A percentile compares a stretch with the other conserved stretches of the same genome.
Evolutionary conservation across 768 basidiomycete genomes (phyloP).

Genomic region (Cystofilobasidium bisporidii): DNA sequence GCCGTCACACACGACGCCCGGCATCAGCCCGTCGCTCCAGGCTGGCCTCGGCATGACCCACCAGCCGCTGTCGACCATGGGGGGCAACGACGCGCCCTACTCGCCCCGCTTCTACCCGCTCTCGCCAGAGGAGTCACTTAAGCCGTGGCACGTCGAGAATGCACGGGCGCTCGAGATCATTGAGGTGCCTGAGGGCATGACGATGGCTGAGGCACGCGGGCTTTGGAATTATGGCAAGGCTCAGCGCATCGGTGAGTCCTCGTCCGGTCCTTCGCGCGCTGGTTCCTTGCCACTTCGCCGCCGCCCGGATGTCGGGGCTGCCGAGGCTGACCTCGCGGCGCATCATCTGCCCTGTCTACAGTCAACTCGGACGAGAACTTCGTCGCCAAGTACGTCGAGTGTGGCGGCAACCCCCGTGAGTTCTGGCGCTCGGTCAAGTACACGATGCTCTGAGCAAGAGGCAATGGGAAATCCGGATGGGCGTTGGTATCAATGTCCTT

Average conservation of each 20-base stretch:
- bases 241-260: conserved; percentile 16
- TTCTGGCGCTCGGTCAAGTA: conserved; percentile 19
- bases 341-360: not conserved
- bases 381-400: conserved; percentile 27
- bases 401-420: conserved; percentile 25
- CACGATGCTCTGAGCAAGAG: conserved; percentile 6
- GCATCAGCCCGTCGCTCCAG: conserved; percentile 18
- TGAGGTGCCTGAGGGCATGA: conserved; percentile 21
- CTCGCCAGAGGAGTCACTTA: not conserved
- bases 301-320: too few relatives aligned
- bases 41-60: conserved; percentile 11
- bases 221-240: conserved; percentile 16
- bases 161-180: conserved; percentile 12
- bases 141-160: conserved; percentile 18
- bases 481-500: conserved; percentile 1
- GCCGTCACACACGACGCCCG: not conserved
- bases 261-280: too few relatives aligned
- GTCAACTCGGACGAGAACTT: conserved; percentile 29
- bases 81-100: not conserved
- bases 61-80: not conserved
- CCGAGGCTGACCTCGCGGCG: not conserved
- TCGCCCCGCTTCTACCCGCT: conserved; percentile 12
- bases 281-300: too few relatives aligned
- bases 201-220: conserved; percentile 15
- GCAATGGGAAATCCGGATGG: too few relatives aligned